These are phyloP conservation scores for Berberis vulgaris DNA, from an alignment of 164 flowering plant species.

Conservation along the genomic window DNA sequence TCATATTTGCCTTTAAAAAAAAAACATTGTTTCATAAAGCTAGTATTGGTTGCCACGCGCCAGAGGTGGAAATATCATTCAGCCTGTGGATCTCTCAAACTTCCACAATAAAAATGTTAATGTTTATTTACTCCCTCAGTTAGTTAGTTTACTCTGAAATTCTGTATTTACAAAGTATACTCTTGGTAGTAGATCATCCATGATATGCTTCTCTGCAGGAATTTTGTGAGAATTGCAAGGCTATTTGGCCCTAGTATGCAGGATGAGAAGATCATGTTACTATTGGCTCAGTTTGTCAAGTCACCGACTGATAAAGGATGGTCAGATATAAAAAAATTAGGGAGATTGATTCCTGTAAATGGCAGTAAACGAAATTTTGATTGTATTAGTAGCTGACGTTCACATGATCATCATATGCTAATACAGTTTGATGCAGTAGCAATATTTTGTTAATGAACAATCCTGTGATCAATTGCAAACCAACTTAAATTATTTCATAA, in stretches of 20 bases:
- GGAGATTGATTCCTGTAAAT: not conserved
- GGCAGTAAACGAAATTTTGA: not conserved
- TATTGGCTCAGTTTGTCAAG: not conserved
- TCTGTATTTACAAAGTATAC: too few species aligned
- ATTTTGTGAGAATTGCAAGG: not conserved
- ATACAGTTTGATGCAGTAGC: not conserved
- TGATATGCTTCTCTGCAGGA: not conserved
- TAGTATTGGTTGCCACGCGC: too few species aligned
- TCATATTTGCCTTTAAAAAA: too few species aligned
- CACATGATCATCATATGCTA: slow-evolving; percentile 7
- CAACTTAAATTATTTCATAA: too few species aligned
- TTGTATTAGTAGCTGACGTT: not conserved
- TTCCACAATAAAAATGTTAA: too few species aligned
- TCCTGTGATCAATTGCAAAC: not conserved
- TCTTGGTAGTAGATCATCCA: too few species aligned
- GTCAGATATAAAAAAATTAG: not conserved
- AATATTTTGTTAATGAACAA: not conserved
- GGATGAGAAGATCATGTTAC: not conserved
- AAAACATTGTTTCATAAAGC: too few species aligned
- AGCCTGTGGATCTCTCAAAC: too few species aligned
- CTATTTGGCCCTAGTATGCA: not conserved
- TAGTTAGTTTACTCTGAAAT: too few species aligned
- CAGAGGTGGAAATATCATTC: too few species aligned
- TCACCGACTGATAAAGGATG: not conserved
- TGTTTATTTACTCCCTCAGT: too few species aligned